Conservation (phyloP, 805 yeast species). For the Jamesozyma lodderae region DNA sequence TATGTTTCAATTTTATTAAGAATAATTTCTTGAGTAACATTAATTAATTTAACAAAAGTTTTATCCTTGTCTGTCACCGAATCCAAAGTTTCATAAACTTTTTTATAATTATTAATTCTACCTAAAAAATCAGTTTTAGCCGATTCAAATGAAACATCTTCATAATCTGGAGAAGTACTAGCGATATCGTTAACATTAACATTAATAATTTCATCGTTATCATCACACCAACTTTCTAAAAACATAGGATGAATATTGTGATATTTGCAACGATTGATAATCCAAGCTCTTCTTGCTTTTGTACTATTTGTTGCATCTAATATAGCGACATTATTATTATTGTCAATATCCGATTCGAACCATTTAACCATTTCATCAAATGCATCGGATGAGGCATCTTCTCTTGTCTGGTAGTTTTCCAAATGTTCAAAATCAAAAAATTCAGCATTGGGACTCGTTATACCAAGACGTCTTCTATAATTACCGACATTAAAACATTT, state of each 20-base stretch:
- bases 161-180: constrained; percentile 77
- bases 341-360: constrained; percentile 53
- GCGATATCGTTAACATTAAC: constrained; percentile 81
- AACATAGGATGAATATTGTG: constrained; percentile 81
- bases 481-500: constrained; percentile 84
- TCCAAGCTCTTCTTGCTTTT: constrained; percentile 53
- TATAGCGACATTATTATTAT: constrained; percentile 53
- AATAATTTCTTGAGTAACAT: constrained; percentile 80
- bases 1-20: constrained; percentile 83
- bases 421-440: constrained; percentile 64
- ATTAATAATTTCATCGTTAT: constrained; percentile 55
- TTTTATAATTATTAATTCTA: constrained; percentile 67
- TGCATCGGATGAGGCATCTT: constrained; percentile 63
- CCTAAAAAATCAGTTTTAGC: constrained; percentile 65
- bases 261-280: constrained; percentile 51
- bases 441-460: constrained; percentile 48
- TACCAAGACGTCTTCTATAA: constrained; percentile 59
- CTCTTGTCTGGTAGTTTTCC: constrained; percentile 54
- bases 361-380: constrained; percentile 74
- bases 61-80: constrained; percentile 47
- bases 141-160: constrained; percentile 54
- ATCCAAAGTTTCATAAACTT: constrained; percentile 68
- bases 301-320: constrained; percentile 92
- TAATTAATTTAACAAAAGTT: constrained; percentile 80
- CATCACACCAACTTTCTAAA: constrained; percentile 86